Evolutionary conservation across 441 rosid genomes (phyloP).

Genomic region (Manihot esculenta): DNA sequence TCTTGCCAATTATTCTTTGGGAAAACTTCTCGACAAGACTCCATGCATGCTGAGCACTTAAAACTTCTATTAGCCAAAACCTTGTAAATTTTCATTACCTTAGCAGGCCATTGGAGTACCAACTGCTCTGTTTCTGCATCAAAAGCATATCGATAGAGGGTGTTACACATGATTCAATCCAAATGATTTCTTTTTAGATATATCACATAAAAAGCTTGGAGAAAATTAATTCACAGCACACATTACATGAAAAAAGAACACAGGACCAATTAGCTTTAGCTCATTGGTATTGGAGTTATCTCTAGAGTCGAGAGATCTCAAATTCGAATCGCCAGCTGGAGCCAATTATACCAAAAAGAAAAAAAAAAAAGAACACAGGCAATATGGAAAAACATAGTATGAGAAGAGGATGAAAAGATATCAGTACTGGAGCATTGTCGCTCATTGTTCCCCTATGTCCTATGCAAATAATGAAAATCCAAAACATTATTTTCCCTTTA

Average conservation of each 20-base stretch:
- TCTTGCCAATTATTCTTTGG: conserved; percentile 19
- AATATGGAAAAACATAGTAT: not conserved
- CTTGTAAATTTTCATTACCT: conserved; percentile 11
- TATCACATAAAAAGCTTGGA: not conserved
- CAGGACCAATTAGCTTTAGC: too few species aligned
- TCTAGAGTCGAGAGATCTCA: too few species aligned
- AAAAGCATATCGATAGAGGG: conserved; percentile 6
- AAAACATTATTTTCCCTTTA: not conserved
- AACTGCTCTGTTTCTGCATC: conserved; percentile 25
- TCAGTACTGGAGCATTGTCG: not conserved
- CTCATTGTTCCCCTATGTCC: not conserved
- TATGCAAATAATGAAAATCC: conserved; percentile 1
- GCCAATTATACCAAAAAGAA: too few species aligned
- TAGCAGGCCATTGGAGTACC: conserved; percentile 16
- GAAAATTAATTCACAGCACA: not conserved
- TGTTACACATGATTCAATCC: conserved; percentile 3
- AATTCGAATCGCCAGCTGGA: too few species aligned
- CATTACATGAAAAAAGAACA: not conserved
- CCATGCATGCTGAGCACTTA: conserved; percentile 12
- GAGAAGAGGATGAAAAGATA: not conserved
- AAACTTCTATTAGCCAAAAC: conserved; percentile 17
- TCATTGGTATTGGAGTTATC: too few species aligned
- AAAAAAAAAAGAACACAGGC: not conserved
- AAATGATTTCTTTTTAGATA: not conserved
- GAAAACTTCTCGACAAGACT: conserved; percentile 19